phyloP scores from a whole-genome alignment of 305 asterid species.

The Fraxinus xanthoxyloides region DNA sequence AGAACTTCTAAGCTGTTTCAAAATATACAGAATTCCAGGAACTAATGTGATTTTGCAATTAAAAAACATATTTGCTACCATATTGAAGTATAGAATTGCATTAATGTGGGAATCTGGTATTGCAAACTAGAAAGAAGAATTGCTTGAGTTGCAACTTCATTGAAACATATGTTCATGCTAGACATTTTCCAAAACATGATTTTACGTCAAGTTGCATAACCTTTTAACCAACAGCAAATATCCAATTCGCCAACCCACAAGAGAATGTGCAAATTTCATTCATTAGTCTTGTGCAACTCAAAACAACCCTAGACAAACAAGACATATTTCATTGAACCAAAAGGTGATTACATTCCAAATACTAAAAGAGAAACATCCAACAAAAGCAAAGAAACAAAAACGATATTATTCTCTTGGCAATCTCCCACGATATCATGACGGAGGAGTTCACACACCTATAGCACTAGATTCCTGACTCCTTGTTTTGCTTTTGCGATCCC shows the following conservation, averaged over 20 bases:
- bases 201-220: neutral
- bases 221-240: neutral
- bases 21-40: neutral
- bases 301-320: conserved; percentile 28
- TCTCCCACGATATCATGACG: neutral
- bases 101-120: neutral
- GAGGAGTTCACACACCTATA: conserved; percentile 30
- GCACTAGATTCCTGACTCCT: conserved; percentile 31
- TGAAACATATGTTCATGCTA: neutral
- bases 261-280: neutral
- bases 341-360: neutral
- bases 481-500: conserved; percentile 72
- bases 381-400: conserved; percentile 4
- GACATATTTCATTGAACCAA: neutral
- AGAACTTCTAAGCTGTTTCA: neutral
- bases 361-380: neutral
- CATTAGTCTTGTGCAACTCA: neutral
- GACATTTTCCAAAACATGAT: neutral
- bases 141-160: neutral
- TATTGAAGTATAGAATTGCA: neutral
- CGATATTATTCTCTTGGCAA: conserved; percentile 1
- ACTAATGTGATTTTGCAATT: neutral
- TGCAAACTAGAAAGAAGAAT: neutral
- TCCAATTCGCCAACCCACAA: neutral
- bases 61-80: neutral